Conservation (phyloP, 306 rosid genomes). For the Cucumis melo region DNA sequence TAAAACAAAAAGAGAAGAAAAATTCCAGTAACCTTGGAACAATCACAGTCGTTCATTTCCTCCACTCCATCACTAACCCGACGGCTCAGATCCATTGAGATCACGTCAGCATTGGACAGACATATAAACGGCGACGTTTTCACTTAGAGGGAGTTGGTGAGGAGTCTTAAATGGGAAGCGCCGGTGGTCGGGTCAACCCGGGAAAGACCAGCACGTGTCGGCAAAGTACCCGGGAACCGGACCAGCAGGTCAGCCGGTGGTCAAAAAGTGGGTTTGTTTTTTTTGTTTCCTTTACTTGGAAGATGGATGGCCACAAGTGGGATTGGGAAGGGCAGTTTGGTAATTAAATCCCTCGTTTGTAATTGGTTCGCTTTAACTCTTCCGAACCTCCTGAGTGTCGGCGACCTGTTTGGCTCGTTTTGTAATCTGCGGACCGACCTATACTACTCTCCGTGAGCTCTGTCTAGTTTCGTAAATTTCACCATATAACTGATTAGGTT, state of each 20-base stretch:
- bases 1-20: background rate
- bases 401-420: background rate
- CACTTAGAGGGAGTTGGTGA: background rate
- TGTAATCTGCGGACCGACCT: background rate
- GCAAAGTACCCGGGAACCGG: background rate
- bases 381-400: background rate
- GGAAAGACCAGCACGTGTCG: background rate
- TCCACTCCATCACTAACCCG: background rate
- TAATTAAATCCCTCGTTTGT: background rate
- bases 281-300: too few species aligned
- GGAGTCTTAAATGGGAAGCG: background rate
- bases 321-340: background rate
- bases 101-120: background rate
- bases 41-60: background rate
- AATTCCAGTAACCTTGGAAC: background rate
- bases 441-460: background rate
- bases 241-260: background rate
- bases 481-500: too few species aligned
- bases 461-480: background rate
- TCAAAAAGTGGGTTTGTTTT: background rate
- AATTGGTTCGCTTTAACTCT: background rate
- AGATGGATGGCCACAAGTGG: background rate
- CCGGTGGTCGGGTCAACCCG: conserved; percentile 5
- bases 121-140: background rate
- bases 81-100: background rate